These are phyloP conservation scores for Apiotrichum akiyoshidainum DNA, from an alignment of 1,284 basidiomycete species.

Conservation along the genomic window DNA sequence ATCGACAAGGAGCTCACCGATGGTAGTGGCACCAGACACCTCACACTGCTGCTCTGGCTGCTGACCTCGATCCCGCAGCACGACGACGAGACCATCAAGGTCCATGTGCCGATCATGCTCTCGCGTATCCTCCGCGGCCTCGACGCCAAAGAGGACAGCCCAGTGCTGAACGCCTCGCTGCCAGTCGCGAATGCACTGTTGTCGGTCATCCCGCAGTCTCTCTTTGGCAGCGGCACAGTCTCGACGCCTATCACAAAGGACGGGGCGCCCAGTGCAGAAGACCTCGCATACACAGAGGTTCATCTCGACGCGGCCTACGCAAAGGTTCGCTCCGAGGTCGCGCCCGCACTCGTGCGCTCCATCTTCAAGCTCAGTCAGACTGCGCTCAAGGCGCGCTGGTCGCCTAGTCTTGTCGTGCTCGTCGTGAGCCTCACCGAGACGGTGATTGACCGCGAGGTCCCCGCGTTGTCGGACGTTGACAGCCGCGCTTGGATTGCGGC, in stretches of 20 bases:
- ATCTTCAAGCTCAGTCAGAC: conserved; percentile 22
- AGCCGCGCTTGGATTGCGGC: conserved; percentile 40
- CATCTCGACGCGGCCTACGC: conserved; percentile 7
- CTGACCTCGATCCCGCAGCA: conserved; percentile 52
- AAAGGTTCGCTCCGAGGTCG: conserved; percentile 13
- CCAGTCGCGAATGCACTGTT: conserved; percentile 15
- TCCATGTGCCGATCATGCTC: conserved; percentile 32
- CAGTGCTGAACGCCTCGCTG: not conserved
- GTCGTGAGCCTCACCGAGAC: conserved; percentile 19
- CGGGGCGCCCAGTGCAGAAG: conserved; percentile 1
- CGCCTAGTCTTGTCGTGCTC: conserved; percentile 11
- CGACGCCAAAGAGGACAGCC: conserved; percentile 5
- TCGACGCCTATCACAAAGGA: not conserved
- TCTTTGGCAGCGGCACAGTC: conserved; percentile 4
- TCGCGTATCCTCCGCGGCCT: conserved; percentile 17
- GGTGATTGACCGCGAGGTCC: conserved; percentile 31
- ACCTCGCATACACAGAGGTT: conserved; percentile 4
- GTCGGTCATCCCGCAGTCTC: conserved; percentile 2
- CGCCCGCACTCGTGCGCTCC: conserved; percentile 23
- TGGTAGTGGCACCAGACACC: conserved; percentile 21
- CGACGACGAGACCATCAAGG: conserved; percentile 51
- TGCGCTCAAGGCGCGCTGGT: conserved; percentile 8
- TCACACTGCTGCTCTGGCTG: conserved; percentile 51
- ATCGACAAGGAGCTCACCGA: conserved; percentile 52
- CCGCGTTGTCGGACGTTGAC: conserved; percentile 22